Evolutionary conservation across 441 rosid genomes (phyloP).

Genomic region (Erysimum pusillum): DNA sequence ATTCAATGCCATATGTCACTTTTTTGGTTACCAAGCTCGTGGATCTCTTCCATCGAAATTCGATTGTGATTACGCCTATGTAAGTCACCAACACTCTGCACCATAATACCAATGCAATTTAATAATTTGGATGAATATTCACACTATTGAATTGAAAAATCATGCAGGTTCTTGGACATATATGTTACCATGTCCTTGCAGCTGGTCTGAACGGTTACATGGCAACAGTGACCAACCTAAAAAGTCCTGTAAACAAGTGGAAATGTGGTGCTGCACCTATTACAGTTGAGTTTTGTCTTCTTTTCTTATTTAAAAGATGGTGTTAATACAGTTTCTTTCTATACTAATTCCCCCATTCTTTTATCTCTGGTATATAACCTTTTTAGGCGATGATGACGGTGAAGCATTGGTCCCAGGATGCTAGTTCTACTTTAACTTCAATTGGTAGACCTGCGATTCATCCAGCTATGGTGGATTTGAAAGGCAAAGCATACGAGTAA

Average conservation of each 20-base stretch:
- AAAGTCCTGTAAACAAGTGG: conserved; percentile 96
- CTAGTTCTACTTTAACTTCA: conserved; percentile 69
- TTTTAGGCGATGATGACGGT: conserved; percentile 95
- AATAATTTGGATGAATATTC: conserved; percentile 5
- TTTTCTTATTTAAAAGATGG: not conserved
- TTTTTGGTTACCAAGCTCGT: conserved; percentile 99
- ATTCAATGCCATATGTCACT: conserved; percentile 97
- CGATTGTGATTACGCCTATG: conserved; percentile 96
- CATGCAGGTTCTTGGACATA: conserved; percentile 92
- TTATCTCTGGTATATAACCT: conserved; percentile 5
- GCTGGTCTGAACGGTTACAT: conserved; percentile 98
- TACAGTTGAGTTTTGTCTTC: conserved; percentile 60
- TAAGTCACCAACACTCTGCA: conserved; percentile 52
- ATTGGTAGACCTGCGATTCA: conserved; percentile 95
- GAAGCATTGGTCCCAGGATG: conserved; percentile 90
- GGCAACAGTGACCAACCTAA: conserved; percentile 95
- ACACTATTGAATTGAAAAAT: not conserved
- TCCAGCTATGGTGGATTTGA: conserved; percentile 93
- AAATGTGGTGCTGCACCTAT: conserved; percentile 97
- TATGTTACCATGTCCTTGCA: conserved; percentile 92
- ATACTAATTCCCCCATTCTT: not conserved
- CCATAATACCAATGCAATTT: not conserved
- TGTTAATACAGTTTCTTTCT: not conserved
- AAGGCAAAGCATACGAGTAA: conserved; percentile 97
- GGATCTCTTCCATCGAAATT: conserved; percentile 98